Conservation (phyloP, 208 protist species). For the Trypanosoma vivax region DNA sequence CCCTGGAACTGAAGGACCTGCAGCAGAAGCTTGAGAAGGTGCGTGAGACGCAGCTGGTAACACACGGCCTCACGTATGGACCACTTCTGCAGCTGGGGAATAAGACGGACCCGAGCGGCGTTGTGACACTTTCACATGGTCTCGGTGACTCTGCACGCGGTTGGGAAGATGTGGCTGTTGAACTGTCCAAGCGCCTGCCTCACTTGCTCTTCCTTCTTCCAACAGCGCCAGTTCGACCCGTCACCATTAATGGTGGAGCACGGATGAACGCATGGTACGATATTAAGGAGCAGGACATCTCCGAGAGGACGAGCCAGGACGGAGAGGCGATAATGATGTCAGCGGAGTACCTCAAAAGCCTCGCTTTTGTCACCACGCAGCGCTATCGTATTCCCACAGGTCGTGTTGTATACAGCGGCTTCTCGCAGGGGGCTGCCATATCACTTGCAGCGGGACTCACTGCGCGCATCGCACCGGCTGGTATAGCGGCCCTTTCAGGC, state of each 20-base stretch:
- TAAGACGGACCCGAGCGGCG: conserved; percentile 43
- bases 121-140: conserved; percentile 89
- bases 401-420: conserved; percentile 88
- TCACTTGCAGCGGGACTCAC: conserved; percentile 66
- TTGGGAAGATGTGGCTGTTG: conserved; percentile 74
- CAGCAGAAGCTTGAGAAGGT: conserved; percentile 44
- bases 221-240: conserved; percentile 65
- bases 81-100: conserved; percentile 65
- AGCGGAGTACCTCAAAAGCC: conserved; percentile 59
- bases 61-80: conserved; percentile 60
- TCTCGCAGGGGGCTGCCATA: conserved; percentile 87
- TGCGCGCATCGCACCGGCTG: conserved; percentile 49
- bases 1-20: conserved; percentile 61
- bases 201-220: conserved; percentile 89
- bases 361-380: conserved; percentile 40
- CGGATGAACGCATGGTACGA: conserved; percentile 92
- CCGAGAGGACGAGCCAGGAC: conserved; percentile 26
- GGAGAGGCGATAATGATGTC: conserved; percentile 40
- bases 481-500: conserved; percentile 67
- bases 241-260: conserved; percentile 87
- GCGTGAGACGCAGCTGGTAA: conserved; percentile 42
- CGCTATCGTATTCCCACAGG: conserved; percentile 50
- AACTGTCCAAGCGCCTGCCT: conserved; percentile 56
- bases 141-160: conserved; percentile 84
- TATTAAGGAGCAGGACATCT: conserved; percentile 52